Base-by-base conservation (phyloP, 2,329 filamentous ascomycete genomes). In the Volutella citrinella region DNA sequence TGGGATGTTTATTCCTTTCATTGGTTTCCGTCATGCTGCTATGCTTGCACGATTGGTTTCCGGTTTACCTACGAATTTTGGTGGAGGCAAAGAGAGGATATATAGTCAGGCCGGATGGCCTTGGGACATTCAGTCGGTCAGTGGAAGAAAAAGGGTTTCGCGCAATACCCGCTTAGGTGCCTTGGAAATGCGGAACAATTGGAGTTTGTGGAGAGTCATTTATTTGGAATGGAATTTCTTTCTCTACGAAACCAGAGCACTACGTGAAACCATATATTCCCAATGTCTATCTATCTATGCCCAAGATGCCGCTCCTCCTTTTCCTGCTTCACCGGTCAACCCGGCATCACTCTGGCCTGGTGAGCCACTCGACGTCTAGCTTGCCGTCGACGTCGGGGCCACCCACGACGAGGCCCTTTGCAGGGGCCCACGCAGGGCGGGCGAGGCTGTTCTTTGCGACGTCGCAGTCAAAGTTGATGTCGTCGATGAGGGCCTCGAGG, bases 381-480 rank as follows among this genome's bases (percentile, higher is more conserved):
- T 39, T 37, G 5, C 60, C 60, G 30, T 55, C 50, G 11, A 54
- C 40, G 16, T 48, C 52, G 13, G 43, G 46, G 13, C 50, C 48
- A 4, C 45, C 48, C 6, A 53, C 55, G 23, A 61, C 57, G 12
- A 53, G 51, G n/a, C 56, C 60, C 57, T 62, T 56, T 30, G 52
- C 49, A 10, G 71, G 69, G 30, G 58, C 63, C 77, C 73, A 98
- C 16, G 61, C 72, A 19, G 73, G 64, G 44, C 93, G 69, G 32
- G 65, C 73, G 54, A 98, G 65, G 65, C 87, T 93, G 52, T 71
- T 67, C 48, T 74, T 72, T 26, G 89, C 84, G 35, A 97, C 90
- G 51, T 86, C 78, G 54, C 93, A 95, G 68, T 97, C 93, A 48
- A 83, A 76, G 56, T 78, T 77, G 57, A 98, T 98, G 66, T 98